Evolutionary conservation across 1,139 yeast species (phyloP).

Genomic region (Geotrichum citri-aurantii): DNA sequence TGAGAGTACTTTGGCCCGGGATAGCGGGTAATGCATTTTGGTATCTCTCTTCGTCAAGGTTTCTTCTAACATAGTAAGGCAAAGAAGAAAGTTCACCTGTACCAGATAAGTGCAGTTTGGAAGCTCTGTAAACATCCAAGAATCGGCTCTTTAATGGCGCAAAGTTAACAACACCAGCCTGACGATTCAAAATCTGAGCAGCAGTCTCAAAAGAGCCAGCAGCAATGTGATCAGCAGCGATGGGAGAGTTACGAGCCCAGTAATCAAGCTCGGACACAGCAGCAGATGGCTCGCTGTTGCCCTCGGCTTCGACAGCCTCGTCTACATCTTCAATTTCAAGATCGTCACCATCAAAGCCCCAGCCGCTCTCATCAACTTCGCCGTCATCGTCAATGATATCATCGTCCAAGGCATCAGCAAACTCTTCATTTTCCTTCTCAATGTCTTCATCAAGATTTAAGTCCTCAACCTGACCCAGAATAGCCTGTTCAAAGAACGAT

Average conservation of each 20-base stretch:
- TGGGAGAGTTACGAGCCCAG: conserved; percentile 86
- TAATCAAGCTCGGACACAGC: conserved; percentile 57
- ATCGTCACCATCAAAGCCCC: conserved; percentile 44
- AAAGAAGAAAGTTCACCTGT: conserved; percentile 68
- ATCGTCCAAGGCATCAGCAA: conserved; percentile 32
- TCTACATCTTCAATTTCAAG: conserved; percentile 56
- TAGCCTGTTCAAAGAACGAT: conserved; percentile 81
- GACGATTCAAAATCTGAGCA: conserved; percentile 83
- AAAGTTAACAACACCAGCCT: conserved; percentile 77
- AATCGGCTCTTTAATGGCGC: conserved; percentile 83
- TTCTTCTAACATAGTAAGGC: conserved; percentile 64
- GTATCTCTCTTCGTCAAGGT: conserved; percentile 37
- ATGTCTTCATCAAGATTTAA: conserved; percentile 47
- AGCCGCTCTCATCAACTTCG: conserved; percentile 31
- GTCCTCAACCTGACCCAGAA: conserved; percentile 70
- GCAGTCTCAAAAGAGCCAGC: conserved; percentile 97
- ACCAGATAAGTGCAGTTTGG: conserved; percentile 71
- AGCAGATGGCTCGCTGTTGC: conserved; percentile 36
- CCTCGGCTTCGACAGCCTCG: conserved; percentile 38
- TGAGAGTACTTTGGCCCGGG: conserved; percentile 67
- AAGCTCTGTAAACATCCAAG: conserved; percentile 73
- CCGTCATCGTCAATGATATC: conserved; percentile 26
- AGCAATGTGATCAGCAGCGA: conserved; percentile 91
- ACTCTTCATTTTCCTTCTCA: conserved; percentile 20
- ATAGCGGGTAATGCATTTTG: conserved; percentile 54